Conservation (phyloP, 345 rosid species). For the Barbarea vulgaris region DNA sequence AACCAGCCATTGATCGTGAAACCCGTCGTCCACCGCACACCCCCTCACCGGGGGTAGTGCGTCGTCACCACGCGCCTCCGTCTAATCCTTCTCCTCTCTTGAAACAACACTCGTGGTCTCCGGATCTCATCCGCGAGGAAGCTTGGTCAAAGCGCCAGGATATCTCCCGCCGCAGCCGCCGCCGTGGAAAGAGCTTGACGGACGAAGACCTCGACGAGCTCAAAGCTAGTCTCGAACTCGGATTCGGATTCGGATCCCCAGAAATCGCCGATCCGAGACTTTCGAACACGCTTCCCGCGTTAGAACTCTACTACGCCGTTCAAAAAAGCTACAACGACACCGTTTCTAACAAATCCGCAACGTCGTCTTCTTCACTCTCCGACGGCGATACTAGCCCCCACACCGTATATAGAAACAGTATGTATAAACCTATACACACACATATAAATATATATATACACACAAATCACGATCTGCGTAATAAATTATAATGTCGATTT, state of each 20-base stretch:
- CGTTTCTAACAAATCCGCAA: constrained; percentile 45
- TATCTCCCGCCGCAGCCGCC: constrained; percentile 39
- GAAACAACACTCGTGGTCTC: constrained; percentile 90
- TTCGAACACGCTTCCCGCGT: constrained; percentile 82
- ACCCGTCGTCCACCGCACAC: constrained; percentile 48
- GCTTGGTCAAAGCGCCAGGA: constrained; percentile 83
- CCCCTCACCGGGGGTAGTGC: constrained; percentile 45
- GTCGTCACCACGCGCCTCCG: constrained; percentile 32
- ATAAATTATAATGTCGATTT: not conserved
- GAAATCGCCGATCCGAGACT: constrained; percentile 62
- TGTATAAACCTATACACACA: constrained; percentile 16
- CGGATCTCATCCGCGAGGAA: constrained; percentile 79
- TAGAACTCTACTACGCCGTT: constrained; percentile 83
- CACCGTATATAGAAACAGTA: constrained; percentile 43
- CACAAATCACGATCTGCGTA: not conserved
- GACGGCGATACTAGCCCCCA: constrained; percentile 69
- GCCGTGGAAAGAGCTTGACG: constrained; percentile 76
- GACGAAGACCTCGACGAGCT: constrained; percentile 95
- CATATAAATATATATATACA: not conserved
- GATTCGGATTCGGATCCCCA: constrained; percentile 82
- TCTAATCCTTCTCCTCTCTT: constrained; percentile 45
- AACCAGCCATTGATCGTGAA: constrained; percentile 53
- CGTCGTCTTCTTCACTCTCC: constrained; percentile 52
- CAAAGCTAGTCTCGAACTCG: constrained; percentile 83
- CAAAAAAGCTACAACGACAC: constrained; percentile 51